Conservation (phyloP, 345 rosid genomes). For the Erucastrum elatum region DNA sequence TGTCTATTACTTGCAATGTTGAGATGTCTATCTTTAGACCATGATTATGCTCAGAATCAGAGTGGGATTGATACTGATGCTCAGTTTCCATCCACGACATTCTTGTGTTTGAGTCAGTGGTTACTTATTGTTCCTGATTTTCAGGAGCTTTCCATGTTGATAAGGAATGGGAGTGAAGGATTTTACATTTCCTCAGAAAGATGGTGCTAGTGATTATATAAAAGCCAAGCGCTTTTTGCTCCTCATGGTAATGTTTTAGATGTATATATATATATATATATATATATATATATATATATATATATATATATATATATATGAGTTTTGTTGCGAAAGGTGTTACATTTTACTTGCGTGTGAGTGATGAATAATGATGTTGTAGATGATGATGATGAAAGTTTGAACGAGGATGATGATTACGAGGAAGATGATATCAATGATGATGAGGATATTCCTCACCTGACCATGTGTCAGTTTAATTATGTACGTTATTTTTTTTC, state of each 20-base stretch:
- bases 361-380: neutral
- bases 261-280: neutral
- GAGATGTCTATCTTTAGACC: too few relatives aligned
- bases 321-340: neutral
- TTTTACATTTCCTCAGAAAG: conserved; percentile 14
- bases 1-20: too few relatives aligned
- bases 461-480: conserved; percentile 24
- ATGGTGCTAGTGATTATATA: neutral
- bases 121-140: neutral
- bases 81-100: neutral
- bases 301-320: too few relatives aligned
- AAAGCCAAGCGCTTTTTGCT: neutral
- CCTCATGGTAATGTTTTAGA: neutral
- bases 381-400: conserved; percentile 20
- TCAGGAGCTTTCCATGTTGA: neutral
- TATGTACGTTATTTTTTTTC: neutral
- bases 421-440: conserved; percentile 11
- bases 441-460: neutral
- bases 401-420: conserved; percentile 24
- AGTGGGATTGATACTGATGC: neutral
- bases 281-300: too few relatives aligned
- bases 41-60: neutral
- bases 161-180: conserved; percentile 7
- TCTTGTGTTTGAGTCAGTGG: neutral
- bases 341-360: neutral